Evolutionary conservation across 345 rosid species (phyloP).

Genomic region (rapeseed (Brassica napus)): Da-Ae NC_063451.1:39899501-39900000

Average conservation of each 20-base stretch:
- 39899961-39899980: no score
- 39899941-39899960: no score
- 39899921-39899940: no score
- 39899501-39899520: neutral
- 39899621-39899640: slow-evolving; percentile 10
- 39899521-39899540: neutral
- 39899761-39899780: no score
- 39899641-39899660: neutral
- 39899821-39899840: no score
- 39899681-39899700: neutral
- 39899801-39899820: no score
- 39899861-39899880: no score
- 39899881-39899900: no score
- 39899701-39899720: neutral
- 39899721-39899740: neutral
- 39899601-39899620: neutral
- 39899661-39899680: neutral
- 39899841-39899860: no score
- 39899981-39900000: no score
- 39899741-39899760: neutral
- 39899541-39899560: slow-evolving; percentile 8
- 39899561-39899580: neutral
- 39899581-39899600: neutral
- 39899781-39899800: no score
- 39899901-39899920: no score